Evolutionary conservation across 805 yeast species (phyloP).

Genomic region (Kodamaea sagamina): DNA sequence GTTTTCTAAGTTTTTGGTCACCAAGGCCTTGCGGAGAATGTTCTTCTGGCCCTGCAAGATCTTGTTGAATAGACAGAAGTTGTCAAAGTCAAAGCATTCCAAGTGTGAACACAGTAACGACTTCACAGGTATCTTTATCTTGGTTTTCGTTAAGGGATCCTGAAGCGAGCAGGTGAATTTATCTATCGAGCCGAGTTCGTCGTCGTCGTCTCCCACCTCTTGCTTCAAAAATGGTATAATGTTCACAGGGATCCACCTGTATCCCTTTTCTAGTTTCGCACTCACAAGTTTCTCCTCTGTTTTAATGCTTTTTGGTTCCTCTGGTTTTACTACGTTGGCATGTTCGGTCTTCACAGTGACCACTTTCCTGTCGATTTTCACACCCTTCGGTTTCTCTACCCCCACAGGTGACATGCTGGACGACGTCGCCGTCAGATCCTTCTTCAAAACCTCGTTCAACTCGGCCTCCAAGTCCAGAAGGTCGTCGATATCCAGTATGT

Average conservation of each 20-base stretch:
- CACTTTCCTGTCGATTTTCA: not conserved
- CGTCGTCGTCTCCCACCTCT: constrained; percentile 33
- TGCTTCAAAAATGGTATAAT: constrained; percentile 28
- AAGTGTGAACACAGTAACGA: constrained; percentile 40
- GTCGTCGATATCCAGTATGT: constrained; percentile 12
- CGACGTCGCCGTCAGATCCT: constrained; percentile 11
- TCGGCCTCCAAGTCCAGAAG: constrained; percentile 13
- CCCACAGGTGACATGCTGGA: constrained; percentile 4
- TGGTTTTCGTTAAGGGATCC: constrained; percentile 44
- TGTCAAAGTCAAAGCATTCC: constrained; percentile 47
- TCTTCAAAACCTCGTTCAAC: constrained; percentile 8
- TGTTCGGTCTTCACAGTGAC: no score
- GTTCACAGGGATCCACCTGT: constrained; percentile 26
- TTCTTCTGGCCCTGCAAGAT: constrained; percentile 30
- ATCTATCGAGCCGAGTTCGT: constrained; percentile 36
- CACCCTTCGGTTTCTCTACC: not conserved
- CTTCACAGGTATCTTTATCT: constrained; percentile 42
- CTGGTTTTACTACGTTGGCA: not conserved
- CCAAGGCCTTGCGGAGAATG: constrained; percentile 27
- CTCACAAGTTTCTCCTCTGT: not conserved
- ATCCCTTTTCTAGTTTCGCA: constrained; percentile 2
- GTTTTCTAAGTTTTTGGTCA: constrained; percentile 26
- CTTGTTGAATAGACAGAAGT: constrained; percentile 41
- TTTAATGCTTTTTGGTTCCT: not conserved
- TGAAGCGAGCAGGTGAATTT: constrained; percentile 38